Evolutionary conservation across 768 basidiomycete species (phyloP).

Genomic region (Lactarius tabidus): DNA sequence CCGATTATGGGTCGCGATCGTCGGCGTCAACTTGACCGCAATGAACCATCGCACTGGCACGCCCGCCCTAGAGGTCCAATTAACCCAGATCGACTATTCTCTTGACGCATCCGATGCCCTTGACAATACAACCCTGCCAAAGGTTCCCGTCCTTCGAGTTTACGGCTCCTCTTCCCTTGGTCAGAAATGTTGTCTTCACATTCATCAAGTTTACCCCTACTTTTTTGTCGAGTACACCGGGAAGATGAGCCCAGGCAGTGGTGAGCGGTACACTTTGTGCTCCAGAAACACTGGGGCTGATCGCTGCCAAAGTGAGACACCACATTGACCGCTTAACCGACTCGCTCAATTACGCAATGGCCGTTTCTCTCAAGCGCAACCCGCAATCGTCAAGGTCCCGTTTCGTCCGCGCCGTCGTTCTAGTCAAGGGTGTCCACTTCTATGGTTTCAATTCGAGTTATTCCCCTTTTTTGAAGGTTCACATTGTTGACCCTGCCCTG

Average conservation of each 20-base stretch:
- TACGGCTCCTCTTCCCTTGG: slow-evolving; percentile 80
- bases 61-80: slow-evolving; percentile 38
- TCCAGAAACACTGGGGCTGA: not conserved
- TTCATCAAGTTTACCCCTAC: slow-evolving; percentile 95
- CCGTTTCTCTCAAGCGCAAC: slow-evolving; percentile 72
- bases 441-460: slow-evolving; percentile 90
- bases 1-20: not conserved
- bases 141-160: slow-evolving; percentile 79
- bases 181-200: slow-evolving; percentile 77
- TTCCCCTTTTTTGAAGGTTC: slow-evolving; percentile 84
- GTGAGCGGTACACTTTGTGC: slow-evolving; percentile 40
- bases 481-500: slow-evolving; percentile 64
- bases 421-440: slow-evolving; percentile 94
- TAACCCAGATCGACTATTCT: slow-evolving; percentile 62
- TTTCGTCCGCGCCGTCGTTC: slow-evolving; percentile 68
- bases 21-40: not conserved
- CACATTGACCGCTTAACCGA: slow-evolving; percentile 66
- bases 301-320: slow-evolving; percentile 51
- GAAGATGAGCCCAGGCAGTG: slow-evolving; percentile 55
- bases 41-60: slow-evolving; percentile 14
- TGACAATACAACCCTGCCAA: slow-evolving; percentile 56
- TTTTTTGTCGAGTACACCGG: slow-evolving; percentile 82
- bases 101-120: slow-evolving; percentile 55
- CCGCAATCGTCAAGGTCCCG: slow-evolving; percentile 54
- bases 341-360: slow-evolving; percentile 84